Evolutionary conservation across 805 yeast species (phyloP), one percentile per base, ranked within the genome.

Genomic region (Barnettozyma californica): DNA sequence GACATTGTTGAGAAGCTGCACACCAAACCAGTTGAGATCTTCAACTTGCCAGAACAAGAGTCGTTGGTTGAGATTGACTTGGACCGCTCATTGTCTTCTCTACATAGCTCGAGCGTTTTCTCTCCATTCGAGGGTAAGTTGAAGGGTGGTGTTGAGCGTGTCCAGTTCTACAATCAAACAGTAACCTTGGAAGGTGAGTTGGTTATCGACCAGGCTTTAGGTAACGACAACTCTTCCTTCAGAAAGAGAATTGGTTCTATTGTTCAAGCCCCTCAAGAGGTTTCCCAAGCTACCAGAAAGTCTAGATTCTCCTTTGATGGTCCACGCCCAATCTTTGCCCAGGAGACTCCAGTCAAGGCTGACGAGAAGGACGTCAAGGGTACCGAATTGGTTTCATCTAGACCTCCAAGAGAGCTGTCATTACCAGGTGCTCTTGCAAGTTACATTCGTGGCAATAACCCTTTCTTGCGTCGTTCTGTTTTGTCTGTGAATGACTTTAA

Each of bases 111-210:
- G 9, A 56, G 68, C 36, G 62, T 69, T 48, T 78, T 82, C 78
- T 74, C 84, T 47, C 84, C 84, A 53, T 77, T 81, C 56, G 71
- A 70, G 49, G 77, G 76, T 53, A 70, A 72, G 45, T 73, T 88
- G 62, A 76, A 72, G 52, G 97, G 97, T 53, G 83, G 89, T 61
- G 85, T 92, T 62, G 96, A 90, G 68, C 81, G 97, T 68, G 97
- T 92, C 44, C 77, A 83, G 56, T 73, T 87, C 66, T 80, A 83
- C 53, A 84, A 81, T 49, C 83, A 84, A 65, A 86, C 96, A 47
- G 87, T 84, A 46, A 86, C 89, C 55, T 76, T 90, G 56, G 97
- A 92, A 65, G 96, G 96, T 56, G 79, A 78, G 48, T 67, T 89
- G 45, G 74, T 85, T 56, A 77, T 79, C 43, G 59, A 67, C 11